These are phyloP conservation scores for Chaetomium tenue DNA, from an alignment of 495 filamentous ascomycete species.

Conservation along the genomic window DNA sequence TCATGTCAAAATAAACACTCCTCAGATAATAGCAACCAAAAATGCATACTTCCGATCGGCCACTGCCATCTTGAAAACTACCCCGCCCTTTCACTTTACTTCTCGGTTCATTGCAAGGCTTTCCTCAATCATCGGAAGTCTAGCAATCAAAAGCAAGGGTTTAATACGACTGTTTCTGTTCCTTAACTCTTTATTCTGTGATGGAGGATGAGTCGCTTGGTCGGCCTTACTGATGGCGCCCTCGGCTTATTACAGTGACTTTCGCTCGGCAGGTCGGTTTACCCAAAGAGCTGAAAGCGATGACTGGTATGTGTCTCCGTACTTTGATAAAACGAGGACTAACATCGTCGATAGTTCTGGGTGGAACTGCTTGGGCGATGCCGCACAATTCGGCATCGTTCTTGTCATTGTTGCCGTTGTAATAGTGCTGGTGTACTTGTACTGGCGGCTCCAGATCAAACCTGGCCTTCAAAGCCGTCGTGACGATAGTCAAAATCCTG, in stretches of 20 bases:
- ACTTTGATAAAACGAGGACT: background rate
- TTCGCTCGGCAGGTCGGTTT: background rate
- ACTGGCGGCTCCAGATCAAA: constrained; percentile 17
- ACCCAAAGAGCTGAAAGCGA: too few species aligned
- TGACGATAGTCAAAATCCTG: background rate
- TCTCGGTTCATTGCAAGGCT: background rate
- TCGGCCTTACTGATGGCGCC: background rate
- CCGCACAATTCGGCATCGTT: constrained; percentile 25
- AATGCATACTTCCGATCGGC: too few species aligned
- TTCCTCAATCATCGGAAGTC: background rate
- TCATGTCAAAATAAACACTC: too few species aligned
- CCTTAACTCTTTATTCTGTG: background rate
- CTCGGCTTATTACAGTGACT: background rate
- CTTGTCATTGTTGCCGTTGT: constrained; percentile 11
- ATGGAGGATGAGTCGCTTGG: background rate
- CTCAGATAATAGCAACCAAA: background rate
- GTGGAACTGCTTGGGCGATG: constrained; percentile 28
- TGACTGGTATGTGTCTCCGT: background rate
- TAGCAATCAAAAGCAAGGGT: background rate
- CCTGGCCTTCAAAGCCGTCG: background rate
- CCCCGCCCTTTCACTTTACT: too few species aligned
- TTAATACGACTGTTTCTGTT: background rate
- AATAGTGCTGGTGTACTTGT: background rate
- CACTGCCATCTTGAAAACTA: too few species aligned
- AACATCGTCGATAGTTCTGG: constrained; percentile 6